Evolutionary conservation across 352 stramenopile genomes (phyloP).

Genomic region (Pythium periplocum): DNA sequence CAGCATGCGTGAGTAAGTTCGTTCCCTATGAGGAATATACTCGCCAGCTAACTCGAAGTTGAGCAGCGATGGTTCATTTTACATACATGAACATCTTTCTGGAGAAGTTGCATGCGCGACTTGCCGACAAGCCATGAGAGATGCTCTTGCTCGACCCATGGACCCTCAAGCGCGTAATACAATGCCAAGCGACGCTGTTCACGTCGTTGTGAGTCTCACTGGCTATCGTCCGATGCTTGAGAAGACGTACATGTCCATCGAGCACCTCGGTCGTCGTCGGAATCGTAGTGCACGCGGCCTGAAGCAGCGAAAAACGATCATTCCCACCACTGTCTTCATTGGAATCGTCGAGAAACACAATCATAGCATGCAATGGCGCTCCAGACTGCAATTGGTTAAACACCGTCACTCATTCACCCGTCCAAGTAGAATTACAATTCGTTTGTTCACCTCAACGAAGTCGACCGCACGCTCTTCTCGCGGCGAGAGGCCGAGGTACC

Average conservation of each 20-base stretch:
- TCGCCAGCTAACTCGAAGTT: not conserved
- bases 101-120: constrained; percentile 22
- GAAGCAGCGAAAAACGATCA: constrained; percentile 30
- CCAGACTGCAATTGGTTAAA: constrained; percentile 5
- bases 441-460: constrained; percentile 44
- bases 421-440: no score
- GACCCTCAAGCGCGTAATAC: constrained; percentile 40
- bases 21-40: constrained; percentile 20
- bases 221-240: no score
- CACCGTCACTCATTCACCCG: no score
- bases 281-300: constrained; percentile 19
- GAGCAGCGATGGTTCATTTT: no score
- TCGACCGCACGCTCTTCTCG: constrained; percentile 30
- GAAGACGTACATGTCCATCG: constrained; percentile 10
- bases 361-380: constrained; percentile 5
- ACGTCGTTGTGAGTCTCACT: no score
- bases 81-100: constrained; percentile 39
- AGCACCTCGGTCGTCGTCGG: constrained; percentile 16
- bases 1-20: constrained; percentile 35
- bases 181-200: constrained; percentile 21
- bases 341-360: not conserved
- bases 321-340: constrained; percentile 1
- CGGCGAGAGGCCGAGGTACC: constrained; percentile 16
- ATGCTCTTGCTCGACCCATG: constrained; percentile 32
- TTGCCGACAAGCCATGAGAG: constrained; percentile 55